These are phyloP conservation scores for Exidia glandulosa DNA, from an alignment of 768 basidiomycete genomes.

Conservation along the genomic window DNA sequence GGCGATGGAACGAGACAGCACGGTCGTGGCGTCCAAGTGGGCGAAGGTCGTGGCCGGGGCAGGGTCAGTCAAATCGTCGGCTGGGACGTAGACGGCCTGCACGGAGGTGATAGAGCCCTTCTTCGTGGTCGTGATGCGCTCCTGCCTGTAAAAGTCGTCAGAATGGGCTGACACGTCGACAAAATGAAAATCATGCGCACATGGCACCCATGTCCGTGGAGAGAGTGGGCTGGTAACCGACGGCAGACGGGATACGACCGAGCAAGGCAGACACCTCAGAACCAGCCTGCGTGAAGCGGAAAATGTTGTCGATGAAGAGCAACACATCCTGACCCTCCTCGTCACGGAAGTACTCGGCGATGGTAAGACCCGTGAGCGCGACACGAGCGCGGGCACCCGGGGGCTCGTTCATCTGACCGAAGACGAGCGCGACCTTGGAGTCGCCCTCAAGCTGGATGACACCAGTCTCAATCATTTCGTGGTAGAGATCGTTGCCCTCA, in stretches of 20 bases:
- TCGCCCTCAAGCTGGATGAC: constrained; percentile 99
- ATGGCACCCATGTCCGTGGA: constrained; percentile 99
- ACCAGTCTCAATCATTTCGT: constrained; percentile 99
- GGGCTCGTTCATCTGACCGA: constrained; percentile 99
- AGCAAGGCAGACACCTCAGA: constrained; percentile 99
- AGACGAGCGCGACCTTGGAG: constrained; percentile 99
- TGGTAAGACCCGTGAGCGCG: constrained; percentile 96
- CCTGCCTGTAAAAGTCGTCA: constrained; percentile 59
- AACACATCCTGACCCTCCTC: constrained; percentile 99
- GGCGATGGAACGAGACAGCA: constrained; percentile 97
- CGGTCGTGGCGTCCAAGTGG: constrained; percentile 99
- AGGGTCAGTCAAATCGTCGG: constrained; percentile 99
- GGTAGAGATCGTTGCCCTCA: constrained; percentile 99
- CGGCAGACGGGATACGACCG: constrained; percentile 99
- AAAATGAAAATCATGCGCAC: constrained; percentile 40
- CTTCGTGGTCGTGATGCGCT: constrained; percentile 99
- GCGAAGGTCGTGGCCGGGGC: constrained; percentile 99
- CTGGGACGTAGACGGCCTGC: constrained; percentile 99
- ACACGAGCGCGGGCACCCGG: constrained; percentile 99
- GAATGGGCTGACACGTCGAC: constrained; percentile 2
- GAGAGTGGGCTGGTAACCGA: constrained; percentile 99
- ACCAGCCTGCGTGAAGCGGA: constrained; percentile 99
- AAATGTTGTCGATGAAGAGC: constrained; percentile 99
- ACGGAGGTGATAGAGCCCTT: constrained; percentile 99
- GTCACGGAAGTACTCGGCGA: constrained; percentile 99